Evolutionary conservation across 768 basidiomycete species (phyloP).

Genomic region (Pseudohyphozyma bogoriensis): DNA sequence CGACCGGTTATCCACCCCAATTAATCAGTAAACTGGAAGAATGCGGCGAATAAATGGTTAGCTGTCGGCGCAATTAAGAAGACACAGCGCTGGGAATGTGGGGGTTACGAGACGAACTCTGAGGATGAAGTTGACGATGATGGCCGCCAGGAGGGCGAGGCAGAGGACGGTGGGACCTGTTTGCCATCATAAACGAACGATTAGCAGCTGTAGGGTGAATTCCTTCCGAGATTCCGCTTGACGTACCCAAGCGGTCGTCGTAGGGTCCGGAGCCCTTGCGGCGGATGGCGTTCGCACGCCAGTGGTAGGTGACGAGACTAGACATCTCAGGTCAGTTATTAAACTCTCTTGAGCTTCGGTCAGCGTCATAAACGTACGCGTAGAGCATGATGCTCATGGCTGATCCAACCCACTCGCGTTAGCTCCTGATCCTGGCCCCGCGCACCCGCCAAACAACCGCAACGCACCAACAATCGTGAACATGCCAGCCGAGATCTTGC

Average conservation of each 20-base stretch:
- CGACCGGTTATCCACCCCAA: too few species aligned
- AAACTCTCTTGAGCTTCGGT: not conserved
- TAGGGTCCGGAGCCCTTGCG: slow-evolving; percentile 86
- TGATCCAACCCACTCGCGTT: slow-evolving; percentile 38
- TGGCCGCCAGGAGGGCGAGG: slow-evolving; percentile 62
- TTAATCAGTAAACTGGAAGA: too few species aligned
- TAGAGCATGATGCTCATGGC: slow-evolving; percentile 97
- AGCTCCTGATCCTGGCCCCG: not conserved
- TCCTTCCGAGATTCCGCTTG: not conserved
- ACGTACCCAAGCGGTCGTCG: slow-evolving; percentile 56
- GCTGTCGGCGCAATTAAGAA: too few species aligned
- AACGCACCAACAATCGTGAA: slow-evolving; percentile 82
- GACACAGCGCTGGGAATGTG: not conserved
- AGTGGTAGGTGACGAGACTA: slow-evolving; percentile 77
- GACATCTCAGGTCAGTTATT: not conserved
- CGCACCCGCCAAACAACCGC: not conserved
- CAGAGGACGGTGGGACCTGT: slow-evolving; percentile 58
- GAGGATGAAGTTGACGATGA: slow-evolving; percentile 27
- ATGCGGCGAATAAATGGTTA: too few species aligned
- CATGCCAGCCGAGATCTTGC: slow-evolving; percentile 91
- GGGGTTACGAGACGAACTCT: not conserved
- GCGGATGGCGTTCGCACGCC: slow-evolving; percentile 87
- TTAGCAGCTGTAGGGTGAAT: slow-evolving; percentile 39
- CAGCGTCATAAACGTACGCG: slow-evolving; percentile 44
- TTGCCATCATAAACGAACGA: too few species aligned